Base-by-base conservation (phyloP, 1,139 yeast species). In the Pneumocystis oryctolagi region DNA sequence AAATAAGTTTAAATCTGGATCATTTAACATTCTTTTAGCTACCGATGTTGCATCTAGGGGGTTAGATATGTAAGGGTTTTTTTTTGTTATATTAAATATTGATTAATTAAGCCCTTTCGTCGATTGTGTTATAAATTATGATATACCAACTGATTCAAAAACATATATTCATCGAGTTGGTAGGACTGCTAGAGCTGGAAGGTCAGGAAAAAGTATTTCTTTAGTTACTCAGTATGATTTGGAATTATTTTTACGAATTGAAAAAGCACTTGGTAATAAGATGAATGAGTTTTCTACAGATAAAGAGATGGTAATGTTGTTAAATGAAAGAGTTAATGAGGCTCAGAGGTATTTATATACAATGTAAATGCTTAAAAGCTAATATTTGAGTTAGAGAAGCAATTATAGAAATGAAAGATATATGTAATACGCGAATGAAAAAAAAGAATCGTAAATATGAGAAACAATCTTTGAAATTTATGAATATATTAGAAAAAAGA, bases 1-100 rank as follows among this genome's bases (percentile, higher is more conserved):
- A 68, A 94, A 89, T 75, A 86, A 90, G 72, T 92, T 92, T 79
- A 89, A 90, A 71, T 80, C 94, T 1, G 96, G 97, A 4, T 81
- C 82, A 60, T 82, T 89, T 68, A 82, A 82, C 66, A 89, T 94
- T 64, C 77, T 92, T 62, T 89, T 92, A 6, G 98, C 98, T 12
- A 92, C 98, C 0, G 97, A 92, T 76, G 98, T 92, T 59, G 98
- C 97, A 12, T 96, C 98, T 1, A 83, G 98, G 76, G 98, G 98
- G 65, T 80, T 92, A 68, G 98, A 92, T 80, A 92, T 92, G 72
- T 97, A 97, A 66, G 92, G 90, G 12, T 25, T 14, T 25, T 25
- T 47, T 14, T 47, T 5, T n/a, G n/a, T 47, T 47, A 20, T 47
- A 47, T 47, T 47, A 12, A 25, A 25, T 47, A 47, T 9, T 47